These are phyloP conservation scores for Serendipita sp. DNA, from an alignment of 768 basidiomycete genomes.

Conservation along the genomic window DNA sequence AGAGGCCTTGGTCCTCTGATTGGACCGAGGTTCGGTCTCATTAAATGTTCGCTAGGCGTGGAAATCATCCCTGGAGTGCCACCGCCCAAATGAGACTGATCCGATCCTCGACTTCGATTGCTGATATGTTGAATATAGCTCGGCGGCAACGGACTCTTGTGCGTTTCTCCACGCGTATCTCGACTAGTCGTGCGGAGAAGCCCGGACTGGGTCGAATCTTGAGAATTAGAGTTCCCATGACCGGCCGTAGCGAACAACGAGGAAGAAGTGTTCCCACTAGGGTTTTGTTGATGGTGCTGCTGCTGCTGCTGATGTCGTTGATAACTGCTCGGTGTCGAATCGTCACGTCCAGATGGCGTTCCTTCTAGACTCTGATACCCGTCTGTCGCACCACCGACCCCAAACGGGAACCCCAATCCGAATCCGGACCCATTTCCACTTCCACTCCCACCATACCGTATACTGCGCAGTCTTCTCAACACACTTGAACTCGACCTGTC, in stretches of 20 bases:
- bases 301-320: neutral
- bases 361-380: neutral
- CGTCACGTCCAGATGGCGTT: neutral
- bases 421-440: neutral
- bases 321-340: neutral
- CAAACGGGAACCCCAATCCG: neutral
- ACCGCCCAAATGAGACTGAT: neutral
- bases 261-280: neutral
- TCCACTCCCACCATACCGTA: neutral
- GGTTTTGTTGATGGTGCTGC: neutral
- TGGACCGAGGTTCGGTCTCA: too few relatives aligned
- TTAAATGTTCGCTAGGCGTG: too few relatives aligned
- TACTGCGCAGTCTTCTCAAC: neutral
- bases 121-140: neutral
- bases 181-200: neutral
- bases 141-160: constrained; percentile 1
- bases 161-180: neutral
- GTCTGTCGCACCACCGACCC: neutral
- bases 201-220: too few relatives aligned
- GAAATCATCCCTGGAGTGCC: neutral
- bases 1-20: too few relatives aligned
- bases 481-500: neutral
- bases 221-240: too few relatives aligned
- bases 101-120: neutral
- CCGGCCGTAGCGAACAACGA: too few relatives aligned